Conservation (phyloP, 2,329 filamentous ascomycete genomes). For the Triangularia setosa region DNA sequence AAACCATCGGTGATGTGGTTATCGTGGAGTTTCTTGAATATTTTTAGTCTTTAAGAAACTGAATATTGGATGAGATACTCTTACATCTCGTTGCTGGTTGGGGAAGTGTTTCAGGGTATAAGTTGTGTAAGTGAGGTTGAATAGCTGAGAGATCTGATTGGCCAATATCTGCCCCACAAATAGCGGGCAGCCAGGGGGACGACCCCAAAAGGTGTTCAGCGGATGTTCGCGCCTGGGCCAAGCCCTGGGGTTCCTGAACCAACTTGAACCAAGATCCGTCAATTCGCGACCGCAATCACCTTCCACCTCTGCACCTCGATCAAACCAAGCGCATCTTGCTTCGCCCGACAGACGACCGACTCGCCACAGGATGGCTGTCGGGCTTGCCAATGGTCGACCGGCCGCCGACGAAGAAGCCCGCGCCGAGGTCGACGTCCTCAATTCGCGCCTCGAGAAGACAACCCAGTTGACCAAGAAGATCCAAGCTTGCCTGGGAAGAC, state of each 20-base stretch:
- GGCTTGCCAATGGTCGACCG: slow-evolving; percentile 43
- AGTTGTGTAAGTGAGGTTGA: background rate
- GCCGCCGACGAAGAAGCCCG: slow-evolving; percentile 63
- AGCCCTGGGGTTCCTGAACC: background rate
- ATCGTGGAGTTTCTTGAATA: too few relatives aligned
- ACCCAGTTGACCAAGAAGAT: slow-evolving; percentile 94
- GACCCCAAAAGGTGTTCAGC: background rate
- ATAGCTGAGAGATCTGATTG: background rate
- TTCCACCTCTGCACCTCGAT: background rate
- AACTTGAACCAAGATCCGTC: background rate
- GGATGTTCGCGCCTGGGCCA: background rate
- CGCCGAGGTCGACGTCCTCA: slow-evolving; percentile 67
- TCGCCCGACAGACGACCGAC: background rate
- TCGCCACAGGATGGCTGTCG: slow-evolving; percentile 46
- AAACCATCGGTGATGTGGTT: too few relatives aligned
- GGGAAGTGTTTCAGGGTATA: background rate
- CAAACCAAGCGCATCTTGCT: background rate
- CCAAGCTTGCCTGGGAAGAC: slow-evolving; percentile 74
- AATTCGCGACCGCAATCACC: background rate
- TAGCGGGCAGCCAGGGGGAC: background rate
- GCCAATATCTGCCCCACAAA: background rate
- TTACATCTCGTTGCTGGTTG: background rate
- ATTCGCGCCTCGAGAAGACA: slow-evolving; percentile 81
- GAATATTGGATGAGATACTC: background rate
- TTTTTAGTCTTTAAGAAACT: background rate